These are phyloP conservation scores for Chaetothyriales sp. DNA, from an alignment of 2,329 filamentous ascomycete genomes.

Conservation along the genomic window DNA sequence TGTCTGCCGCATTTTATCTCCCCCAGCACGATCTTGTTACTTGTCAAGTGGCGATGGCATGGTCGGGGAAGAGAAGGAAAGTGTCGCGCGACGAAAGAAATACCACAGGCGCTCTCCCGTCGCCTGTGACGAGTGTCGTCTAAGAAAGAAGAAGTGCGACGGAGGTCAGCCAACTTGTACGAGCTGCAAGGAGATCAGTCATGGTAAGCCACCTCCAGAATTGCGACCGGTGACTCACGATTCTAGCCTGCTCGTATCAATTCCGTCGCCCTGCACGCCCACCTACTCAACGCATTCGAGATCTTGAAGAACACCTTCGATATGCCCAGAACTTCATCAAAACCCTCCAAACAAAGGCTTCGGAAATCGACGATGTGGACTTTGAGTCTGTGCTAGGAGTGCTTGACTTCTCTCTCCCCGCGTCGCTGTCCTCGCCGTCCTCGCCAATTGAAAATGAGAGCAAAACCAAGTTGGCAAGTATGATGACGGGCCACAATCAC, in stretches of 20 bases:
- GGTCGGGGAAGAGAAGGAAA: not conserved
- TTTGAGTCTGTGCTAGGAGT: constrained; percentile 6
- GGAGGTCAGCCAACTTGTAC: constrained; percentile 4
- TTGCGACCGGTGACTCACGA: not conserved
- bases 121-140: constrained; percentile 14
- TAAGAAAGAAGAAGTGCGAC: constrained; percentile 14
- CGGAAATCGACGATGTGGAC: constrained; percentile 1
- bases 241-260: constrained; percentile 11
- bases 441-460: constrained; percentile 3
- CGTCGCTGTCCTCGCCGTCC: constrained; percentile 1
- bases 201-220: not conserved
- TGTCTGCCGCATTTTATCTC: no score
- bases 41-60: not conserved
- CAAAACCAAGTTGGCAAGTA: constrained; percentile 6
- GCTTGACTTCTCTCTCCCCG: constrained; percentile 6
- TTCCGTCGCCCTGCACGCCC: constrained; percentile 9
- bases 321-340: constrained; percentile 5
- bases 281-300: constrained; percentile 13
- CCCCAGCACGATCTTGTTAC: not conserved
- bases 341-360: constrained; percentile 5
- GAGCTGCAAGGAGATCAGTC: not conserved
- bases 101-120: constrained; percentile 10
- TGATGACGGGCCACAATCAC: constrained; percentile 6
- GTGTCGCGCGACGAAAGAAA: constrained; percentile 3
- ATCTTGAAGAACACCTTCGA: constrained; percentile 10